phyloP scores from a whole-genome alignment of 1,139 yeast species.

The Groenewaldozyma sp. region DNA sequence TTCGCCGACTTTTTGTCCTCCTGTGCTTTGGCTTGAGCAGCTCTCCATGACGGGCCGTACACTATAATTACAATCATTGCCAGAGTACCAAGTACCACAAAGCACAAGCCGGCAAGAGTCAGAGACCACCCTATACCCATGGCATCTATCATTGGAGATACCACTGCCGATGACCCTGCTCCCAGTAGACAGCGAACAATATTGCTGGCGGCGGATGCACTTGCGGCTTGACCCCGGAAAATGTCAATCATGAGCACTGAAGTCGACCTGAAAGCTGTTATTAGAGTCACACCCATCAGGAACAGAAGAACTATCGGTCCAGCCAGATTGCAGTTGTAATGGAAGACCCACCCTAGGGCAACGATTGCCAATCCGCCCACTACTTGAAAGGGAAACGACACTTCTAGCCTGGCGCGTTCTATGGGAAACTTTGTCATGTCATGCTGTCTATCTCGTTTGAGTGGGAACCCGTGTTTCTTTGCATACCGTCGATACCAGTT shows the following conservation, averaged over 20 bases:
- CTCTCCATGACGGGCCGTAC: background rate
- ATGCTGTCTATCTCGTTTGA: background rate
- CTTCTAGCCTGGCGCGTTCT: conserved; percentile 36
- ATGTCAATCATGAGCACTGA: conserved; percentile 35
- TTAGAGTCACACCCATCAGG: conserved; percentile 5
- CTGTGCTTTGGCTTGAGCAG: too few relatives aligned
- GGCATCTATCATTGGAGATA: conserved; percentile 42
- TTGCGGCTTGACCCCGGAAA: conserved; percentile 46
- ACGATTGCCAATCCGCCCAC: conserved; percentile 31
- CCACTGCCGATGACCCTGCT: conserved; percentile 51
- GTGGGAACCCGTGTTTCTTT: background rate
- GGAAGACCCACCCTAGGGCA: conserved; percentile 60
- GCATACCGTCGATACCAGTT: background rate
- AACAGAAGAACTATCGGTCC: conserved; percentile 48
- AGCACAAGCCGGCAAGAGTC: conserved; percentile 28
- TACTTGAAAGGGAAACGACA: conserved; percentile 24
- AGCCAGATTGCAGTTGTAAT: conserved; percentile 37
- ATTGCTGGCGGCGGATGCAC: conserved; percentile 49
- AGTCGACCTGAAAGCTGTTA: conserved; percentile 27
- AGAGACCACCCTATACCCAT: conserved; percentile 54
- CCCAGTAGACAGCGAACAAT: conserved; percentile 48
- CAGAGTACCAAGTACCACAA: background rate
- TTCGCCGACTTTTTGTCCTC: too few relatives aligned
- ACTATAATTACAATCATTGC: background rate
- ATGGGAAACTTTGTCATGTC: conserved; percentile 23